Evolutionary conservation across 2,329 filamentous ascomycete species (phyloP), one percentile per base, ranked within the genome.

Genomic region (Cryphonectria carpinicola): DNA sequence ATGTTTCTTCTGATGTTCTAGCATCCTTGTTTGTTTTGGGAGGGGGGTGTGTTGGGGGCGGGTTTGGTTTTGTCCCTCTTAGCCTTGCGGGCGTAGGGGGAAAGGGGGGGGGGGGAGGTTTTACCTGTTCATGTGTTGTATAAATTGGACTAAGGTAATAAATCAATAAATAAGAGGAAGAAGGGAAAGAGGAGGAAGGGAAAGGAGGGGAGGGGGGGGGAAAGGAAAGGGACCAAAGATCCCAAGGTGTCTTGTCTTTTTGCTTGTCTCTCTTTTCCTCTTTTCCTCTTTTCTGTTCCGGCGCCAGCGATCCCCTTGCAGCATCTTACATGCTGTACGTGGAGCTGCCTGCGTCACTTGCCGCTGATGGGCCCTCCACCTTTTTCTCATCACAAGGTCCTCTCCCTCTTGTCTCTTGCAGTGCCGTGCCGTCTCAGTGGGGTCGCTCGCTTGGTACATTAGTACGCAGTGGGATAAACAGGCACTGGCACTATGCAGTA

Each of bases 281-380:
- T n/a, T n/a, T n/a, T n/a, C n/a, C n/a, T n/a, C n/a, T n/a, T n/a
- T n/a, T 32, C 14, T 19, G 25, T 7, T 28, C 52, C 54, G 54
- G 54, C 54, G 25, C 54, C 54, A 58, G 25, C 54, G 25, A 32
- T 58, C 54, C 54, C 28, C 54, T 58, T 19, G 52, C 52, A 56
- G 10, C 49, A 41, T 28, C 28, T 41, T 19, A 56, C 32, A n/a
- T 39, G 7, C 37, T 8, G 4, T 37, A 32, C 13, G 35, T 49
- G 43, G 52, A 37, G 25, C 10, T 66, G 61, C 32, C 52, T 72
- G 65, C 61, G 46, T 70, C 68, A 67, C 65, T 62, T 72, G 60
- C 52, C 65, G 54, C 70, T 67, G 65, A 22, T 37, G 28, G 10
- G 19, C 25, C 56, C 32, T 35, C 32, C 19, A 32, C n/a, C 49